Evolutionary conservation across 352 stramenopile species (phyloP).

Genomic region (Pythium insidiosum): DNA sequence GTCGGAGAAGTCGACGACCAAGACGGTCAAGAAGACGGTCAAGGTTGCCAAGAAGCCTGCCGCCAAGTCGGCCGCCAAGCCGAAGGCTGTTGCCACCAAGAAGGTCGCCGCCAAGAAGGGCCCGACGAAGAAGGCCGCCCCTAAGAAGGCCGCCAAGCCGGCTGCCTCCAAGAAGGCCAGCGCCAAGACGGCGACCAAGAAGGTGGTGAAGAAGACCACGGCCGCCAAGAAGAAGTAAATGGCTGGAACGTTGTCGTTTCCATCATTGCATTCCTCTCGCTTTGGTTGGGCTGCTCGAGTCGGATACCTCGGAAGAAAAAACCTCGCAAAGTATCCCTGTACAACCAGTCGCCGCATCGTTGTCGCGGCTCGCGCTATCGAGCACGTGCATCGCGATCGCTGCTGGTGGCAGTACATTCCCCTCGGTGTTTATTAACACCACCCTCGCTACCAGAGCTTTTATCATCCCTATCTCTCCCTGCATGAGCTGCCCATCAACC

Average conservation of each 20-base stretch:
- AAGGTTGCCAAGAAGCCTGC: slow-evolving; percentile 32
- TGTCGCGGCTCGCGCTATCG: not conserved
- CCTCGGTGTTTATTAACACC: slow-evolving; percentile 89
- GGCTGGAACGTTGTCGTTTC: slow-evolving; percentile 1
- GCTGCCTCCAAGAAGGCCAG: slow-evolving; percentile 22
- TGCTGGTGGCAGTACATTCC: not conserved
- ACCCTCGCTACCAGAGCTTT: slow-evolving; percentile 26
- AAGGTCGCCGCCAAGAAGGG: slow-evolving; percentile 60
- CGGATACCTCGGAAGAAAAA: not conserved
- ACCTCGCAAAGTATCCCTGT: no score
- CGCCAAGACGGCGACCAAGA: slow-evolving; percentile 24
- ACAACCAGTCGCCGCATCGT: not conserved
- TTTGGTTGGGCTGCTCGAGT: not conserved
- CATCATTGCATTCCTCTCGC: not conserved
- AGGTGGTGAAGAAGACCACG: slow-evolving; percentile 22
- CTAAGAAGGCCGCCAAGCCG: slow-evolving; percentile 22
- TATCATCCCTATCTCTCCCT: not conserved
- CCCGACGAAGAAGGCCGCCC: slow-evolving; percentile 49
- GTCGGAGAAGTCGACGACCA: slow-evolving; percentile 29
- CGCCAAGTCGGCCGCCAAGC: slow-evolving; percentile 29
- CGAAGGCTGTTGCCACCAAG: slow-evolving; percentile 30
- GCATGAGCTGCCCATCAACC: not conserved
- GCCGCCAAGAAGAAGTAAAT: slow-evolving; percentile 40
- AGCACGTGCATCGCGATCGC: not conserved
- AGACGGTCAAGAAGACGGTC: slow-evolving; percentile 14